phyloP scores from a whole-genome alignment of 805 yeast genomes.

The Wickerhamomyces ciferrii region DNA sequence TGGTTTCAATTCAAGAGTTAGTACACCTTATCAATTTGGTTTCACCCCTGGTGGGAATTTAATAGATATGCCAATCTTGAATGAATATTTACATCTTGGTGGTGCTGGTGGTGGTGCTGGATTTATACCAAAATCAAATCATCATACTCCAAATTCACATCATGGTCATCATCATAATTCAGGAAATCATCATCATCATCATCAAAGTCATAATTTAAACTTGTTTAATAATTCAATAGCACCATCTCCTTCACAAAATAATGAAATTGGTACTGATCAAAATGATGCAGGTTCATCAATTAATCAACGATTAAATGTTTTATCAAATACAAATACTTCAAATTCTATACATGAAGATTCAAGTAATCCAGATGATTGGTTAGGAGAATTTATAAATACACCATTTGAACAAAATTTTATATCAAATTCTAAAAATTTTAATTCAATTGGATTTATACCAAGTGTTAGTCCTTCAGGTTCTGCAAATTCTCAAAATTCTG shows the following conservation, averaged over 20 bases:
- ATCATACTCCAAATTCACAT: not conserved
- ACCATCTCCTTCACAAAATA: constrained; percentile 10
- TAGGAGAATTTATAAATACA: constrained; percentile 62
- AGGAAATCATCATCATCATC: constrained; percentile 1
- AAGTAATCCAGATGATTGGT: constrained; percentile 49
- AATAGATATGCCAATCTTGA: constrained; percentile 29
- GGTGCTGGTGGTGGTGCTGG: constrained; percentile 38
- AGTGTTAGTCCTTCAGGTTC: constrained; percentile 16
- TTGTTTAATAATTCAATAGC: constrained; percentile 3
- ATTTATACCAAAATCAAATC: constrained; percentile 14
- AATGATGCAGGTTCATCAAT: constrained; percentile 2
- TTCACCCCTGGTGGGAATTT: constrained; percentile 21
- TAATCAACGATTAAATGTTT: not conserved
- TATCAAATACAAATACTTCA: constrained; percentile 7
- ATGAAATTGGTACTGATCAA: constrained; percentile 1
- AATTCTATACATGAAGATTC: constrained; percentile 15
- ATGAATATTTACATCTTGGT: constrained; percentile 34
- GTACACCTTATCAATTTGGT: constrained; percentile 19
- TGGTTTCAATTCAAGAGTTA: constrained; percentile 1
- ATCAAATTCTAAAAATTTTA: constrained; percentile 35
- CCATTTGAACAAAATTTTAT: constrained; percentile 56
- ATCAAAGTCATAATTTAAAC: not conserved
- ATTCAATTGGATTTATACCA: constrained; percentile 51
- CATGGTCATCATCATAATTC: not conserved
- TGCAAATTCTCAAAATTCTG: constrained; percentile 3